Percentiles rank a stretch among this genome's conserved stretches.
phyloP scores from a whole-genome alignment of 768 basidiomycete genomes.

The Lactarius evosmus region DNA sequence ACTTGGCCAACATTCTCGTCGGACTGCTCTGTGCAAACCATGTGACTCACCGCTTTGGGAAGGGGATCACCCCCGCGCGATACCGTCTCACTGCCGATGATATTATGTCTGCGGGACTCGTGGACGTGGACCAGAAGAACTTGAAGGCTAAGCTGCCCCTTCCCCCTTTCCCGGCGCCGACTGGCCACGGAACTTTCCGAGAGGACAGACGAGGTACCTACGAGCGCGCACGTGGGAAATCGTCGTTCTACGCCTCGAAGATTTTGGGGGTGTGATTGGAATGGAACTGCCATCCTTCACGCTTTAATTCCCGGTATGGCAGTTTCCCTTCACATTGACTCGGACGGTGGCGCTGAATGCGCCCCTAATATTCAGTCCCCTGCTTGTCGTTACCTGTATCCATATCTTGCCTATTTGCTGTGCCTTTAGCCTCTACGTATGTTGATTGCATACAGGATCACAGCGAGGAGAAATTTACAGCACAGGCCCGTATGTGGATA shows the following conservation, averaged over 20 bases:
- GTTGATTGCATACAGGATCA: not conserved
- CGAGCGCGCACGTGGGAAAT: slow-evolving; percentile 2
- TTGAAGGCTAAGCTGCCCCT: not conserved
- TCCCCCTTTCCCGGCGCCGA: slow-evolving; percentile 8
- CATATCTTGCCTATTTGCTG: not conserved
- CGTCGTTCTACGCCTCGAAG: not conserved
- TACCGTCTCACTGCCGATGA: slow-evolving; percentile 55
- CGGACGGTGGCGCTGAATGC: not conserved
- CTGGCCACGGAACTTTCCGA: slow-evolving; percentile 7
- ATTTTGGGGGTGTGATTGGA: slow-evolving; percentile 3
- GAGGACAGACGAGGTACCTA: slow-evolving; percentile 16
- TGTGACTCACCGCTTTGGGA: slow-evolving; percentile 58
- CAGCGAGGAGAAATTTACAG: not conserved
- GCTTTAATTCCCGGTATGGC: not conserved
- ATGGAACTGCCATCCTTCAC: not conserved
- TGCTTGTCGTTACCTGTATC: not conserved
- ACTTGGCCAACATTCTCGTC: slow-evolving; percentile 56
- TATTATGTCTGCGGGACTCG: slow-evolving; percentile 31
- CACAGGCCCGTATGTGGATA: not conserved
- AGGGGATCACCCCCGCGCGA: slow-evolving; percentile 56
- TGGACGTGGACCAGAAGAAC: slow-evolving; percentile 14
- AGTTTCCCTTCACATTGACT: not conserved
- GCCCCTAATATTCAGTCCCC: not conserved
- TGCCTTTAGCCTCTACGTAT: not conserved
- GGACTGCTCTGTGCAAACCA: slow-evolving; percentile 69